These are phyloP conservation scores for Lipomyces yamadae DNA, from an alignment of 805 yeast species.

Conservation along the genomic window DNA sequence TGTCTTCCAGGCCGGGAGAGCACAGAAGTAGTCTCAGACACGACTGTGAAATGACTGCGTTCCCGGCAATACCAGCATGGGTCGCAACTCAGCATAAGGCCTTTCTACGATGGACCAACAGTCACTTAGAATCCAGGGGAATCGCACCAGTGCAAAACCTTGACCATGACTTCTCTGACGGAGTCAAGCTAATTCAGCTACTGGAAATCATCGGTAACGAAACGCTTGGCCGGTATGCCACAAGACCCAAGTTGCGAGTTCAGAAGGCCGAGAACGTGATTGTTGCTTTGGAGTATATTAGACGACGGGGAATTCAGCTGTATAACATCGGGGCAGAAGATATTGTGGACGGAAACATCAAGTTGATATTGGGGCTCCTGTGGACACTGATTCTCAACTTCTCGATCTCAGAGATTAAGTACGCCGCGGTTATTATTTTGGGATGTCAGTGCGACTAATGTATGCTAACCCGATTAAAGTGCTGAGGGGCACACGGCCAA, in stretches of 20 bases:
- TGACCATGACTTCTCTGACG: constrained; percentile 44
- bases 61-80: constrained; percentile 46
- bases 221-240: constrained; percentile 45
- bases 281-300: constrained; percentile 47
- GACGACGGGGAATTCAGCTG: constrained; percentile 46
- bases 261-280: constrained; percentile 49
- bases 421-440: constrained; percentile 6
- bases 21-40: background rate
- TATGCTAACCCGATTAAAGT: constrained; percentile 16
- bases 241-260: constrained; percentile 45
- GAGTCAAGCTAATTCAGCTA: constrained; percentile 47
- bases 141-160: constrained; percentile 42
- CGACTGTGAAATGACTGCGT: background rate
- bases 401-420: constrained; percentile 48
- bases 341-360: constrained; percentile 92
- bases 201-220: constrained; percentile 48
- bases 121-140: constrained; percentile 42
- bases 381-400: constrained; percentile 60
- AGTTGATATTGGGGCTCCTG: constrained; percentile 84
- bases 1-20: background rate
- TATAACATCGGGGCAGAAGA: constrained; percentile 68
- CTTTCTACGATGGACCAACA: constrained; percentile 49
- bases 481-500: constrained; percentile 50
- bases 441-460: background rate
- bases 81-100: constrained; percentile 49